These are phyloP conservation scores for Botrytis fabae DNA, from an alignment of 2,329 filamentous ascomycete genomes.

Conservation along the genomic window DNA sequence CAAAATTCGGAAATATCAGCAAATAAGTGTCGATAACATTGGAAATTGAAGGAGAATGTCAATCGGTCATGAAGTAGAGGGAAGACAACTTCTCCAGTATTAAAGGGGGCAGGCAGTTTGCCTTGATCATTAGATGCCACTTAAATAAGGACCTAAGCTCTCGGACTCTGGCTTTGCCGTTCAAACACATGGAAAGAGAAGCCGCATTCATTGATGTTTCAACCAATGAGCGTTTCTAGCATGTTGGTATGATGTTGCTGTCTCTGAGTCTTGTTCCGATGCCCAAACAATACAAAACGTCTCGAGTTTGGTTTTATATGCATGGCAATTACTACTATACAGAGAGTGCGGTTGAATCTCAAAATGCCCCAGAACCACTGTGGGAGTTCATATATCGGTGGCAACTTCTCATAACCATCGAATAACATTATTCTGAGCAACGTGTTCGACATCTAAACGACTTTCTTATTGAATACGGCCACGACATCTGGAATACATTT, in stretches of 20 bases:
- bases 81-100: neutral
- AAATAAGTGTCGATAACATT: neutral
- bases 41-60: neutral
- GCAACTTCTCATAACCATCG: neutral
- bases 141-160: conserved; percentile 4
- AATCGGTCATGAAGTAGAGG: neutral
- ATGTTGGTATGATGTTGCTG: neutral
- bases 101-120: neutral
- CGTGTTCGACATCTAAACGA: neutral
- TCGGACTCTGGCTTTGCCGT: conserved; percentile 15
- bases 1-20: neutral
- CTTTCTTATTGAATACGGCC: neutral
- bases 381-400: neutral
- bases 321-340: neutral
- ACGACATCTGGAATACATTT: neutral
- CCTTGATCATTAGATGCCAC: neutral
- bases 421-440: neutral
- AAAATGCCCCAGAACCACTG: neutral
- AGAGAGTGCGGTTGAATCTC: neutral
- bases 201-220: conserved; percentile 1
- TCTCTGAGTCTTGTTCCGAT: neutral
- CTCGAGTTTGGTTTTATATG: neutral
- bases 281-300: neutral
- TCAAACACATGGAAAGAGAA: conserved; percentile 7
- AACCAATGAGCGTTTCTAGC: conserved; percentile 1